Evolutionary conservation across 2,329 filamentous ascomycete genomes (phyloP).

Genomic region (Diaporthe eres): DNA sequence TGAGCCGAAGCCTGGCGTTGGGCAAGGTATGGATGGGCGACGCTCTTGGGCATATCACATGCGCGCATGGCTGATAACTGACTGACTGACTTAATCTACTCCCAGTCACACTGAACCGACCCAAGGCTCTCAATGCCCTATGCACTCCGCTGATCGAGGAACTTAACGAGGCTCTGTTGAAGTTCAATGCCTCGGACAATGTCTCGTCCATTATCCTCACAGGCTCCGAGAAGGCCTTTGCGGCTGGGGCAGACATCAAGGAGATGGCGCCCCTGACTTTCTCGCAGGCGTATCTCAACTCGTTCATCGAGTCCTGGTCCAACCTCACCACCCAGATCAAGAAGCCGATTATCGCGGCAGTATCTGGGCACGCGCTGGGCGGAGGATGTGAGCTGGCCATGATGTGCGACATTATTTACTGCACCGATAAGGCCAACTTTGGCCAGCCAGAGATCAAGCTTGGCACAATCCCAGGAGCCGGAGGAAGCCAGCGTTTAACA

Average conservation of each 20-base stretch:
- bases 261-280: constrained; percentile 97
- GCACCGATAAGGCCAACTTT: constrained; percentile 87
- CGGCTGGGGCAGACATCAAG: constrained; percentile 97
- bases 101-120: constrained; percentile 90
- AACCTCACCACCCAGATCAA: constrained; percentile 86
- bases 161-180: constrained; percentile 82
- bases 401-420: constrained; percentile 98
- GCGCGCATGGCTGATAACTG: not conserved
- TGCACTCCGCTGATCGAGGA: constrained; percentile 92
- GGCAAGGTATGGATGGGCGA: constrained; percentile 76
- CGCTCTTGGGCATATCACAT: constrained; percentile 14
- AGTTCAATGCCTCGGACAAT: constrained; percentile 77
- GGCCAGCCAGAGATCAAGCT: constrained; percentile 98
- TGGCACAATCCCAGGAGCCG: constrained; percentile 91
- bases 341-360: constrained; percentile 94
- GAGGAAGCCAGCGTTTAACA: constrained; percentile 90
- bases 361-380: constrained; percentile 94
- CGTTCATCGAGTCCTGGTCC: constrained; percentile 98
- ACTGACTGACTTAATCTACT: constrained; percentile 19
- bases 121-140: constrained; percentile 95
- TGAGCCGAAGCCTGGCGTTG: constrained; percentile 88
- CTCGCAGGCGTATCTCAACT: constrained; percentile 85
- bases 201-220: constrained; percentile 88
- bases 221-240: constrained; percentile 90
- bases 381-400: constrained; percentile 97